Conservation (phyloP, 441 rosid species). For the Pelargonium cotyledonis region DNA sequence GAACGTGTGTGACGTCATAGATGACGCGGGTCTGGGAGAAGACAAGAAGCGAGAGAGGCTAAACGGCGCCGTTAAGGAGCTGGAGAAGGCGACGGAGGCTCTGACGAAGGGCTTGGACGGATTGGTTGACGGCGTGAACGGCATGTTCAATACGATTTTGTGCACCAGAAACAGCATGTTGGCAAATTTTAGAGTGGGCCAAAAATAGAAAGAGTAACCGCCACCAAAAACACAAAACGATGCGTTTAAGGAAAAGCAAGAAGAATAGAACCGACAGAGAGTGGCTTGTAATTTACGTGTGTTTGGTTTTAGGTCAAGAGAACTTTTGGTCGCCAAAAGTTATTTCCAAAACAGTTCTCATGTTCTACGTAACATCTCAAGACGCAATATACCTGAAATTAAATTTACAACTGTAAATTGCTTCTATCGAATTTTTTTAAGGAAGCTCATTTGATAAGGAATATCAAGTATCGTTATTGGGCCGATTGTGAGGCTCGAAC, state of each 20-base stretch:
- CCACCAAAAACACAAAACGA: neutral
- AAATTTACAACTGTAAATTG: too few relatives aligned
- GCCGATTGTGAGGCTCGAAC: too few relatives aligned
- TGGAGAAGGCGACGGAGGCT: conserved; percentile 11
- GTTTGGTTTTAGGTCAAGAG: neutral
- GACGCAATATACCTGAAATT: too few relatives aligned
- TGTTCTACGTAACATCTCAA: too few relatives aligned
- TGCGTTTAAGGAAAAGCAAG: neutral
- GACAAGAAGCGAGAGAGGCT: neutral
- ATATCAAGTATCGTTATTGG: too few relatives aligned
- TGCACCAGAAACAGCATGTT: conserved; percentile 12
- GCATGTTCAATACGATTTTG: conserved; percentile 9
- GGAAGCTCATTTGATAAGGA: too few relatives aligned
- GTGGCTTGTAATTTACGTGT: neutral
- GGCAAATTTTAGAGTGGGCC: conserved; percentile 6
- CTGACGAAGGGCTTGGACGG: conserved; percentile 4
- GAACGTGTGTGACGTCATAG: neutral
- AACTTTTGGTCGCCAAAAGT: neutral
- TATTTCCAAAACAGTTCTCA: neutral
- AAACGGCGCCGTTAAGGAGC: conserved; percentile 4
- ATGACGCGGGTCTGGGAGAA: neutral
- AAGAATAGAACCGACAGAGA: neutral
- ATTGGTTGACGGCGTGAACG: conserved; percentile 10
- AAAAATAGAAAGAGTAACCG: neutral
- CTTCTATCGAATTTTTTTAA: too few relatives aligned